Base-by-base conservation (phyloP, 139 green algal species). In the Chlorella vulgaris region DNA sequence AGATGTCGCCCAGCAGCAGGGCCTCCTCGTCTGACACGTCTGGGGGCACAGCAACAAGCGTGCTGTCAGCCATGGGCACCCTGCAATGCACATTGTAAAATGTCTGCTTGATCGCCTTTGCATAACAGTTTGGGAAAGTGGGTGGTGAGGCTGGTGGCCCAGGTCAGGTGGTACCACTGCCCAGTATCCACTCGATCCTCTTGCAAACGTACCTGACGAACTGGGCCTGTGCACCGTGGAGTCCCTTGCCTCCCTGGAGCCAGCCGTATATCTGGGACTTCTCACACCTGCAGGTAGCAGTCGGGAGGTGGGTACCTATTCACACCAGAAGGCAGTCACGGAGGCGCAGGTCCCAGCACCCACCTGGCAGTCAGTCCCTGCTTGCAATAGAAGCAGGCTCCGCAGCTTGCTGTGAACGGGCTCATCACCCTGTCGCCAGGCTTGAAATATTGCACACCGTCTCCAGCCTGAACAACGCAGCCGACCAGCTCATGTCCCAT, bases 171-270 rank as follows among this genome's bases (percentile, higher is more conserved):
- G n/a, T n/a, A n/a, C n/a, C n/a, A n/a, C n/a, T n/a, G n/a, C n/a
- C n/a, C n/a, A n/a, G n/a, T n/a, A n/a, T n/a, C n/a, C n/a, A n/a
- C n/a, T n/a, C n/a, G n/a, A n/a, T n/a, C n/a, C n/a, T n/a, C n/a
- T n/a, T n/a, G n/a, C n/a, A n/a, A n/a, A n/a, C n/a, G 35, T 31
- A 71, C 78, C 65, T 60, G 3, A 86, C 53, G 35, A 47, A 81
- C 73, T 94, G 88, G 31, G 89, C 91, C 76, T 95, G 91, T 4
- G 81, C 86, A 26, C 91, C 91, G 18, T 94, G 84, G 50, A 92
- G 83, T 0, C 86, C 89, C 15, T 50, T 35, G 29, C 86, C 80
- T 36, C 86, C 40, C 26, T 89, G 74, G 68, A 84, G 69, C 86
- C 87, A 92, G 4, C 87, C 87, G 81, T 92, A 92, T 28, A 90